Conservation (phyloP, 768 basidiomycete species). For the Naganishia friedmannii region DNA sequence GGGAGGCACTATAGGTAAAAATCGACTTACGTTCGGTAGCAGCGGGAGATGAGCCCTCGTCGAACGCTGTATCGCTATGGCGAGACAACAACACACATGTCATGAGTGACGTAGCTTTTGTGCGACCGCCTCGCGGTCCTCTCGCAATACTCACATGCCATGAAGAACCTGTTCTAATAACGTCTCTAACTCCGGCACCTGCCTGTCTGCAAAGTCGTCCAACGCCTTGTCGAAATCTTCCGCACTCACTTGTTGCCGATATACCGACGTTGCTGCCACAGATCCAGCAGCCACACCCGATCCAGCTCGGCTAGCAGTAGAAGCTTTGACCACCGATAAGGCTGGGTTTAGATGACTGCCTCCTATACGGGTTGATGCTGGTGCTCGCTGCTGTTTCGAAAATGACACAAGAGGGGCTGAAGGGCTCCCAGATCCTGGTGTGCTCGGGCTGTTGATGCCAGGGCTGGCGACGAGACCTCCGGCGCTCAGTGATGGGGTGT, state of each 20-base stretch:
- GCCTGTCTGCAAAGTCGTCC: constrained; percentile 14
- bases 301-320: constrained; percentile 14
- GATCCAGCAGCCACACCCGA: constrained; percentile 1
- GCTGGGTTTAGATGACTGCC: constrained; percentile 16
- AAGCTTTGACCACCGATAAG: neutral
- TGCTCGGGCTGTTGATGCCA: constrained; percentile 3
- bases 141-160: constrained; percentile 20
- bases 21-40: constrained; percentile 4
- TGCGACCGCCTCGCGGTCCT: neutral
- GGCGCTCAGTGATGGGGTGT: neutral
- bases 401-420: neutral
- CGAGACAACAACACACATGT: neutral
- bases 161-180: constrained; percentile 12
- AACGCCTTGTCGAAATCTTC: constrained; percentile 22
- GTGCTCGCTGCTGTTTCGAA: neutral
- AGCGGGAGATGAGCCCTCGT: neutral
- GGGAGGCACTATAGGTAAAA: too few relatives aligned
- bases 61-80: constrained; percentile 21
- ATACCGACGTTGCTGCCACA: constrained; percentile 7
- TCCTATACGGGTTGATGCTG: neutral
- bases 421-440: neutral
- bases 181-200: constrained; percentile 15
- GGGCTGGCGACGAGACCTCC: neutral
- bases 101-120: neutral
- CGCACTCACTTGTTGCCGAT: neutral